phyloP scores from a whole-genome alignment of 2,329 filamentous ascomycete genomes.

The Pseudogymnoascus sp. region DNA sequence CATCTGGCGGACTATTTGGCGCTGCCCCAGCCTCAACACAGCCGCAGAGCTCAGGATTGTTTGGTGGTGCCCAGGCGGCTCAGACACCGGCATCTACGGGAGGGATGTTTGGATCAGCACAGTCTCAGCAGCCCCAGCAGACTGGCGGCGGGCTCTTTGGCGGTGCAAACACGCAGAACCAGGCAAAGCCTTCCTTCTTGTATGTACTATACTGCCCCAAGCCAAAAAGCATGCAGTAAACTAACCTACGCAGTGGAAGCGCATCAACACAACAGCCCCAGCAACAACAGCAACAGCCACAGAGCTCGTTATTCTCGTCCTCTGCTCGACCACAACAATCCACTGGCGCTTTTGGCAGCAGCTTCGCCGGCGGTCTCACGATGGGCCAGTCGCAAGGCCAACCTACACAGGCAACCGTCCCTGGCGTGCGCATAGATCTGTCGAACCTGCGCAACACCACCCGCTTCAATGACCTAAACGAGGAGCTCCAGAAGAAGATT shows the following conservation, averaged over 20 bases:
- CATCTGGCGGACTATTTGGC: slow-evolving; percentile 23
- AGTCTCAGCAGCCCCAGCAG: slow-evolving; percentile 2
- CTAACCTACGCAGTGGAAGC: slow-evolving; percentile 17
- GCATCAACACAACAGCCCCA: slow-evolving; percentile 20
- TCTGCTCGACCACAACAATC: slow-evolving; percentile 24
- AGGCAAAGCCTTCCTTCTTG: slow-evolving; percentile 26
- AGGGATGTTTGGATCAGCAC: slow-evolving; percentile 27
- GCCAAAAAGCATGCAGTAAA: slow-evolving; percentile 11
- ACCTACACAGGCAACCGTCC: slow-evolving; percentile 45
- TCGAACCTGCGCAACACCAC: slow-evolving; percentile 76
- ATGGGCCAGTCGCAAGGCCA: slow-evolving; percentile 39
- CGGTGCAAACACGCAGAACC: slow-evolving; percentile 17
- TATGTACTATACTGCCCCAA: slow-evolving; percentile 16
- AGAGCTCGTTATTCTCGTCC: slow-evolving; percentile 24
- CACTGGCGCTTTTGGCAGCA: slow-evolving; percentile 14
- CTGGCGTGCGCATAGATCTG: slow-evolving; percentile 71
- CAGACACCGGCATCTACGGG: slow-evolving; percentile 22
- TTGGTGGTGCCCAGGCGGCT: slow-evolving; percentile 23
- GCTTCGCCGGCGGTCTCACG: slow-evolving; percentile 30
- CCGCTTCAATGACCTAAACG: slow-evolving; percentile 82
- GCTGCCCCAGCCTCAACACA: slow-evolving; percentile 15
- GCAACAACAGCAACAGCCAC: slow-evolving; percentile 17
- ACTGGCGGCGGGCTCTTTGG: slow-evolving; percentile 18
- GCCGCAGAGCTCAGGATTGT: slow-evolving; percentile 22
- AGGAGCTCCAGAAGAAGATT: slow-evolving; percentile 72